These are phyloP conservation scores for Colletotrichum sp. DNA, from an alignment of 2,329 filamentous ascomycete genomes.

Conservation along the genomic window DNA sequence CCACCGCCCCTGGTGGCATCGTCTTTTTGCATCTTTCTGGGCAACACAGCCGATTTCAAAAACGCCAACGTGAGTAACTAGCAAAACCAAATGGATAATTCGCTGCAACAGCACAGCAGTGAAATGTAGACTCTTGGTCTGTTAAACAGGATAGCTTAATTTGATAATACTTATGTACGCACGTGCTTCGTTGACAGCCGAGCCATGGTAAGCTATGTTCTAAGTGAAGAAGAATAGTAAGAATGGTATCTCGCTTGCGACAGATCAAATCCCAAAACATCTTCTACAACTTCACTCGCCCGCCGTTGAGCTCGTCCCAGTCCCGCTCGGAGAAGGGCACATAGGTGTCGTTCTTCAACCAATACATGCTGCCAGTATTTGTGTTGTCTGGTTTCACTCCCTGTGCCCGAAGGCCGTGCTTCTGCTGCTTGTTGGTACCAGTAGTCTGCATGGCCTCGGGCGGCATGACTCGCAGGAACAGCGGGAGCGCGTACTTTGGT, in stretches of 20 bases:
- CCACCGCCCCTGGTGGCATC: background rate
- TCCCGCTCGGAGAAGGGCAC: conserved; percentile 69
- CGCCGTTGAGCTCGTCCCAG: conserved; percentile 71
- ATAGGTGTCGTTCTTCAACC: conserved; percentile 72
- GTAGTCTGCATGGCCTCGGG: conserved; percentile 68
- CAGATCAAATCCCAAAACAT: background rate
- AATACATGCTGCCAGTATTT: conserved; percentile 58
- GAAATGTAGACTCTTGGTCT: background rate
- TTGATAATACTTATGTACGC: background rate
- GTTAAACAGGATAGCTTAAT: background rate
- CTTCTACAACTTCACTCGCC: conserved; percentile 70
- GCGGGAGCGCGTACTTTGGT: conserved; percentile 76
- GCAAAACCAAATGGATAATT: background rate
- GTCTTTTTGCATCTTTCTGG: background rate
- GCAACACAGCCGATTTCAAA: background rate
- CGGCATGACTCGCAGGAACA: conserved; percentile 75
- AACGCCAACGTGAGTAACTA: background rate
- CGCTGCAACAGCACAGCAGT: background rate
- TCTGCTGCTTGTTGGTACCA: conserved; percentile 90
- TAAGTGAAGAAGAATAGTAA: background rate
- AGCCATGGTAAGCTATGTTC: background rate
- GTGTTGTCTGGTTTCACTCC: conserved; percentile 72
- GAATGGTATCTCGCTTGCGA: conserved; percentile 17
- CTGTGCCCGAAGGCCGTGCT: conserved; percentile 72
- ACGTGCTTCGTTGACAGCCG: background rate